Evolutionary conservation across 768 basidiomycete genomes (phyloP).

Genomic region (Tylopilus sp.): DNA sequence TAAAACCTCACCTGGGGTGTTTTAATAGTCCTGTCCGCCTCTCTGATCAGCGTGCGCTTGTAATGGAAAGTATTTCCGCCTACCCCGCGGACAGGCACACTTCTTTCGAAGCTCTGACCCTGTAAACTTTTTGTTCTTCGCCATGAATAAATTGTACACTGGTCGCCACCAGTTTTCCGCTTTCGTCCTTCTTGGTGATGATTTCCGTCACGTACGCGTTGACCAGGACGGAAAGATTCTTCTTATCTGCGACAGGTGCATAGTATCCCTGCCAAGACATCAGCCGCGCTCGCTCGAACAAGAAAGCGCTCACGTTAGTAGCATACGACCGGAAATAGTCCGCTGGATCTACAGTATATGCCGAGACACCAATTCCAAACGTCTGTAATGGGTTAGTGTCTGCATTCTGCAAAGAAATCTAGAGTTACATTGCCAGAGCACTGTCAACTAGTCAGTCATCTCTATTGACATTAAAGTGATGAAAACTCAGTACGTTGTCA

Average conservation of each 20-base stretch:
- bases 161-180: neutral
- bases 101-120: neutral
- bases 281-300: neutral
- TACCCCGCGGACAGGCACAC: conserved; percentile 3
- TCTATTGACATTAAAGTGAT: neutral
- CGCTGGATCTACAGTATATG: neutral
- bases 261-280: neutral
- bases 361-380: neutral
- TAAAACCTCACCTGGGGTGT: neutral
- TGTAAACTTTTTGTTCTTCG: neutral
- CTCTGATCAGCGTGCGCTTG: neutral
- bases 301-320: neutral
- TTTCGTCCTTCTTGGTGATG: neutral
- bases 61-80: neutral
- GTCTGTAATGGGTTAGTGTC: neutral
- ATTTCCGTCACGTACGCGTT: conserved; percentile 1
- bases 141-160: neutral
- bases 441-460: neutral
- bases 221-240: neutral
- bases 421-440: neutral
- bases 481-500: neutral
- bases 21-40: neutral
- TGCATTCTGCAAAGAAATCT: neutral
- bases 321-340: conserved; percentile 1
- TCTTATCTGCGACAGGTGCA: neutral